Conservation (phyloP, 1,284 basidiomycete genomes). For the Naganishia sp. region DNA sequence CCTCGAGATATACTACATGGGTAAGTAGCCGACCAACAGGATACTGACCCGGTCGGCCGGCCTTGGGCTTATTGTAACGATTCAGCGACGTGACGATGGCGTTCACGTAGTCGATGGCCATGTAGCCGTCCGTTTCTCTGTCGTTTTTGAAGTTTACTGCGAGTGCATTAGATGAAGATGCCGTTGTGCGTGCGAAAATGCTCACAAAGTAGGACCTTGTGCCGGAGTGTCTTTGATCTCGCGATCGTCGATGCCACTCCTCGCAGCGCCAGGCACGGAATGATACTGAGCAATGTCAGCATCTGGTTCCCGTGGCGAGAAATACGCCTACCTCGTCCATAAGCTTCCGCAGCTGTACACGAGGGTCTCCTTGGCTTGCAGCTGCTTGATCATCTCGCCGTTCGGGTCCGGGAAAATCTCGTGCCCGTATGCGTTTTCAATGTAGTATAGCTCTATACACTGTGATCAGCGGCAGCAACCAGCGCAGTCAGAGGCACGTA, state of each 20-base stretch:
- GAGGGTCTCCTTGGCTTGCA: constrained; percentile 68
- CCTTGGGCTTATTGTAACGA: constrained; percentile 57
- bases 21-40: constrained; percentile 59
- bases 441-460: constrained; percentile 75
- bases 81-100: constrained; percentile 73
- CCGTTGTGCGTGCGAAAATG: constrained; percentile 23
- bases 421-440: constrained; percentile 77
- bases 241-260: constrained; percentile 81
- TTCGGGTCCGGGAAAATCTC: constrained; percentile 89
- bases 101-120: constrained; percentile 80
- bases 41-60: constrained; percentile 15
- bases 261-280: constrained; percentile 84
- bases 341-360: constrained; percentile 91
- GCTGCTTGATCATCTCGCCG: constrained; percentile 69
- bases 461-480: constrained; percentile 2
- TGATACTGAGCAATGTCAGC: constrained; percentile 60
- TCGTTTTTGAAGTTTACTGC: constrained; percentile 87
- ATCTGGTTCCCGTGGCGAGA: constrained; percentile 17
- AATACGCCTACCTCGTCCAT: constrained; percentile 75
- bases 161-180: constrained; percentile 4
- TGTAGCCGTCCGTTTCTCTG: constrained; percentile 84
- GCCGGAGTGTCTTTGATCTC: constrained; percentile 67
- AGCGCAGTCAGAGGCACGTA: constrained; percentile 51
- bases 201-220: constrained; percentile 81
- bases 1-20: constrained; percentile 76